Percentiles rank a stretch among this genome's conserved stretches.
These are phyloP conservation scores for Gynostemma pentaphyllum DNA, from an alignment of 306 rosid species.

Conservation along the genomic window DNA sequence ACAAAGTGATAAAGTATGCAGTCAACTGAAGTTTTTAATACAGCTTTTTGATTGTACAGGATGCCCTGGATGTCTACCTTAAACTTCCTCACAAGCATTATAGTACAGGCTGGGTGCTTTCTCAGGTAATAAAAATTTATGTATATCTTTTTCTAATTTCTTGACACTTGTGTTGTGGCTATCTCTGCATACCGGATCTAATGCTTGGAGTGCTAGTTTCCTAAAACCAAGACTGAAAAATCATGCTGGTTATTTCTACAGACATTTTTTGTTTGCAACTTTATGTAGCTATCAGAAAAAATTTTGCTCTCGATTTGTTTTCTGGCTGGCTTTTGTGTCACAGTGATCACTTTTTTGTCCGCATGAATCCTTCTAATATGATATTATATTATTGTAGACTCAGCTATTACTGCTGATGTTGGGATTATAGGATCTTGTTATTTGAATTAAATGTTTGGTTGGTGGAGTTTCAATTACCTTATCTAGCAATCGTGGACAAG, in stretches of 20 bases:
- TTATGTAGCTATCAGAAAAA: neutral
- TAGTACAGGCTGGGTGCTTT: conserved; percentile 94
- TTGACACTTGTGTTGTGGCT: neutral
- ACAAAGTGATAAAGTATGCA: conserved; percentile 12
- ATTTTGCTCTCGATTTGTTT: neutral
- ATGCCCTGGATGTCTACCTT: conserved; percentile 70
- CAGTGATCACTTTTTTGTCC: neutral
- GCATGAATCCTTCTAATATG: neutral
- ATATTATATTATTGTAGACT: neutral
- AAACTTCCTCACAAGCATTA: conserved; percentile 90
- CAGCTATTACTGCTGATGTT: neutral
- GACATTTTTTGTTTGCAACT: conserved; percentile 3
- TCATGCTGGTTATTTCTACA: neutral
- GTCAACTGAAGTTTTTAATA: conserved; percentile 13
- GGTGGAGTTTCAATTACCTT: neutral
- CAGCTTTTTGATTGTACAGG: conserved; percentile 39
- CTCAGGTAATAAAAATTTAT: conserved; percentile 80
- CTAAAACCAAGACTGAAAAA: neutral
- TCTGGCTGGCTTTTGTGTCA: neutral
- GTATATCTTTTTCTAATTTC: neutral
- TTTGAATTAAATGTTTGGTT: neutral
- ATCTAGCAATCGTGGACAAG: neutral
- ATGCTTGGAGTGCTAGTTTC: neutral
- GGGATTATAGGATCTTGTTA: neutral
- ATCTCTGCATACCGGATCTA: neutral